phyloP scores from a whole-genome alignment of 306 rosid genomes.

The Cyclanthera cordifolia region DNA sequence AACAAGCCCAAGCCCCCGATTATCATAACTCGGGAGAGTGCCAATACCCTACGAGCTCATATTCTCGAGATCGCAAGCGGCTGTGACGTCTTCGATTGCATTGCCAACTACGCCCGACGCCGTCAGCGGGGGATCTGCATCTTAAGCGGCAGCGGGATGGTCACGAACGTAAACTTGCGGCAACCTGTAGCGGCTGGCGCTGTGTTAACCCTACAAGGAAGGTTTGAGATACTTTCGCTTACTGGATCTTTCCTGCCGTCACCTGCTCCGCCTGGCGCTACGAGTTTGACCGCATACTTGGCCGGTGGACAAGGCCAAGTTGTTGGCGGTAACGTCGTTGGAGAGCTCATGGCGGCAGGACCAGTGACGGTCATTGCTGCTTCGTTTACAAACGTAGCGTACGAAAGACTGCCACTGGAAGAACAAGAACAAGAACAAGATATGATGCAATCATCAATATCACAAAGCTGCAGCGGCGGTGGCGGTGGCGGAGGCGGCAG shows the following conservation, averaged over 20 bases:
- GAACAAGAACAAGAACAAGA: constrained; percentile 28
- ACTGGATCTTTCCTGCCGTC: constrained; percentile 80
- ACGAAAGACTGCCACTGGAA: constrained; percentile 66
- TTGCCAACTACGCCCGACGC: constrained; percentile 65
- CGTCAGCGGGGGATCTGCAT: constrained; percentile 93
- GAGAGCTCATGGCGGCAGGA: constrained; percentile 72
- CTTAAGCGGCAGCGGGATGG: constrained; percentile 70
- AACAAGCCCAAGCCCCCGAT: constrained; percentile 74
- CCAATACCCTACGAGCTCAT: constrained; percentile 86
- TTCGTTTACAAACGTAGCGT: constrained; percentile 80
- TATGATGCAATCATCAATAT: constrained; percentile 35
- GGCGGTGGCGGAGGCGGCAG: constrained; percentile 21
- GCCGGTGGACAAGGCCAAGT: constrained; percentile 87
- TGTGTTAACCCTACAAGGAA: constrained; percentile 60
- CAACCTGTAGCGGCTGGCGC: constrained; percentile 63
- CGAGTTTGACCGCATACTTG: constrained; percentile 55
- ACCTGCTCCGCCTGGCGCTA: constrained; percentile 87
- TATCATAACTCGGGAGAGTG: constrained; percentile 76
- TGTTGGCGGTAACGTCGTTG: constrained; percentile 79
- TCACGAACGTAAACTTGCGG: constrained; percentile 57
- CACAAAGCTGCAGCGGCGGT: constrained; percentile 23
- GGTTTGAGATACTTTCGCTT: constrained; percentile 78
- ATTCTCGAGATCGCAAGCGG: constrained; percentile 71
- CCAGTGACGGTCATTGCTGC: constrained; percentile 75
- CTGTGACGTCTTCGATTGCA: constrained; percentile 69